phyloP scores from a whole-genome alignment of 2,329 filamentous ascomycete genomes.

The Penicillium griseofulvum region DNA sequence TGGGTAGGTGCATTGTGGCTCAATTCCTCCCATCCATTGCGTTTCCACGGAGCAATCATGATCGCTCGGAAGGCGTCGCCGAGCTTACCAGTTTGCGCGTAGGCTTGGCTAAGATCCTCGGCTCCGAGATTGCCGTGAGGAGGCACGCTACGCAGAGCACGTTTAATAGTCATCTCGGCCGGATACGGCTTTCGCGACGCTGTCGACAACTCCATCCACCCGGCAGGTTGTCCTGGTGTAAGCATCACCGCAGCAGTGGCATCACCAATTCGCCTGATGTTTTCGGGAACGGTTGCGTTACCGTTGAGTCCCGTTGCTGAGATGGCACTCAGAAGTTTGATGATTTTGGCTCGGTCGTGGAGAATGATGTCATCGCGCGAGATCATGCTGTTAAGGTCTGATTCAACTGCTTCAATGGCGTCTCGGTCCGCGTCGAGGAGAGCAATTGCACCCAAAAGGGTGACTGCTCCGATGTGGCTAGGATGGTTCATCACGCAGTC shows the following conservation, averaged over 20 bases:
- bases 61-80: conserved; percentile 75
- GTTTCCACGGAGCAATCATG: conserved; percentile 77
- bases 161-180: conserved; percentile 76
- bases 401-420: conserved; percentile 73
- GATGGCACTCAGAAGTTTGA: conserved; percentile 72
- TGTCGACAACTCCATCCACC: conserved; percentile 74
- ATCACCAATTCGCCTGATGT: conserved; percentile 59
- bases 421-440: conserved; percentile 77
- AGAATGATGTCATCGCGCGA: conserved; percentile 63
- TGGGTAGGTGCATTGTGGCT: conserved; percentile 22
- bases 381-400: conserved; percentile 72
- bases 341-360: conserved; percentile 66
- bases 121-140: conserved; percentile 68
- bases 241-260: conserved; percentile 77
- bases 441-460: conserved; percentile 80
- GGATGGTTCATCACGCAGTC: conserved; percentile 71
- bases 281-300: conserved; percentile 40
- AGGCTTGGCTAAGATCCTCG: conserved; percentile 68
- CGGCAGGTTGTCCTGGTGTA: conserved; percentile 71
- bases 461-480: conserved; percentile 73
- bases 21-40: conserved; percentile 60
- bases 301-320: conserved; percentile 56
- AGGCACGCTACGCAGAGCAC: conserved; percentile 71
- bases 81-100: conserved; percentile 68
- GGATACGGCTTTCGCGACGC: conserved; percentile 54